Percentiles rank a stretch among this genome's conserved stretches.
phyloP scores from a whole-genome alignment of 148 eudicot genomes.

The Vaccinium macrocarpon region DNA sequence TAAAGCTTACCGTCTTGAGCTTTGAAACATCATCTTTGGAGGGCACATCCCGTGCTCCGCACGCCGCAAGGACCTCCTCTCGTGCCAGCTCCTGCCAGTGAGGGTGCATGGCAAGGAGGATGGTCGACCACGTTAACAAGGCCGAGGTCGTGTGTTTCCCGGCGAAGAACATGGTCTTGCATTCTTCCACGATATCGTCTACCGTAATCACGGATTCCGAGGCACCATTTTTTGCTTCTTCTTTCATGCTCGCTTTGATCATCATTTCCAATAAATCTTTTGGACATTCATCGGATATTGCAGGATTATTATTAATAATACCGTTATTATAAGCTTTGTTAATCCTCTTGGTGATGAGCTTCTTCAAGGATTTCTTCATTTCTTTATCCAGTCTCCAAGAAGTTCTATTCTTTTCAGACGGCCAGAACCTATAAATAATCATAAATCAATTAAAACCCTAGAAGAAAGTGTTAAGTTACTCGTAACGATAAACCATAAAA shows the following conservation, averaged over 20 bases:
- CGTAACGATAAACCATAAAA: not conserved
- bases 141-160: slow-evolving; percentile 66
- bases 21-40: slow-evolving; percentile 49
- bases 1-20: slow-evolving; percentile 49
- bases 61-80: slow-evolving; percentile 55
- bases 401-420: slow-evolving; percentile 52
- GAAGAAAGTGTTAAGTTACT: not conserved
- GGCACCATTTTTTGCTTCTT: not conserved
- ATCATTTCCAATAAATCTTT: slow-evolving; percentile 48
- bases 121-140: slow-evolving; percentile 53
- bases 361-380: slow-evolving; percentile 36
- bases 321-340: not conserved
- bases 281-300: slow-evolving; percentile 16
- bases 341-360: slow-evolving; percentile 38
- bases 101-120: slow-evolving; percentile 67
- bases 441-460: too few relatives aligned
- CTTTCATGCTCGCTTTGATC: slow-evolving; percentile 32
- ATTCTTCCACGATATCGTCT: slow-evolving; percentile 57
- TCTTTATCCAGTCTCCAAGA: slow-evolving; percentile 52
- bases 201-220: slow-evolving; percentile 20
- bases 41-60: slow-evolving; percentile 60
- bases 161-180: slow-evolving; percentile 67
- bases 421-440: slow-evolving; percentile 36
- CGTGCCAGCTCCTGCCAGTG: slow-evolving; percentile 74
- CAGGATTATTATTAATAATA: not conserved